Evolutionary conservation across 2,329 filamentous ascomycete species (phyloP).

Genomic region (Hypoxylon rubiginosum): DNA sequence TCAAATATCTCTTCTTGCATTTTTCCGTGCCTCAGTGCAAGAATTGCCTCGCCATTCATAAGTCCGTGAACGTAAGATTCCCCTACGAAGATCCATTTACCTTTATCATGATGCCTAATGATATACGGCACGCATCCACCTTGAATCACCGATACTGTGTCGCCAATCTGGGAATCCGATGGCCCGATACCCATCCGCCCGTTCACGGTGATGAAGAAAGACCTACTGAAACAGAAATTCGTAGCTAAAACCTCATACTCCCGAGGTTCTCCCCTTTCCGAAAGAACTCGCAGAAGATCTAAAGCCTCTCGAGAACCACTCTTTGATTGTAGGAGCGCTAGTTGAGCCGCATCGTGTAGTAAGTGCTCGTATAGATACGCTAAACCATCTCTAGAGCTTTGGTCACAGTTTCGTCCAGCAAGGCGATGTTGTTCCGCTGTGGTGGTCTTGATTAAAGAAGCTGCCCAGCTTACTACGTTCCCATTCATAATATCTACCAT

Average conservation of each 20-base stretch:
- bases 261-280: neutral
- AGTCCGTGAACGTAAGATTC: constrained; percentile 17
- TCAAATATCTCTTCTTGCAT: neutral
- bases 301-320: neutral
- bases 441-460: constrained; percentile 6
- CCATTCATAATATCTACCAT: neutral
- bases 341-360: too few species aligned
- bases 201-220: neutral
- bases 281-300: neutral
- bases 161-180: neutral
- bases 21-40: neutral
- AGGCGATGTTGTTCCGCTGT: constrained; percentile 15
- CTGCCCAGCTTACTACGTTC: constrained; percentile 3
- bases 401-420: constrained; percentile 3
- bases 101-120: neutral
- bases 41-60: neutral
- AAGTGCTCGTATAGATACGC: constrained; percentile 12
- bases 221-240: neutral
- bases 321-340: neutral
- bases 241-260: neutral
- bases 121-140: constrained; percentile 17
- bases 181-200: constrained; percentile 13
- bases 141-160: constrained; percentile 2
- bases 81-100: constrained; percentile 6
- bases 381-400: constrained; percentile 5